Base-by-base conservation (phyloP, 1,284 basidiomycete genomes). In the Volvariella surrecta region DNA sequence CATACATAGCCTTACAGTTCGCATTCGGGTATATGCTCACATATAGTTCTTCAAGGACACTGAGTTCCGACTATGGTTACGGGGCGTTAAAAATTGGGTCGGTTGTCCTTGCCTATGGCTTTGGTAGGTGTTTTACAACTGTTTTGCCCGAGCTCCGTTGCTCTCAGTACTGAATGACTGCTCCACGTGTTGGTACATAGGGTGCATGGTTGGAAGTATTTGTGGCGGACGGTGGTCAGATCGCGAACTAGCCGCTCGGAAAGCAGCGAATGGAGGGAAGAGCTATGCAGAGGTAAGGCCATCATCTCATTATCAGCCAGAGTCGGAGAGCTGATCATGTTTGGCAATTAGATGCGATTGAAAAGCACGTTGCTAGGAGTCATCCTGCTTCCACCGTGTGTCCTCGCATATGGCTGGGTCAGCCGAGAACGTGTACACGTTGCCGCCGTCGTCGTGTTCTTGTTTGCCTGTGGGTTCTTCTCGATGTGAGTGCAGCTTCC, bases 181-280 rank as follows among this genome's bases (percentile, higher is more conserved):
- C n/a, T n/a, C n/a, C 16, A 24, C 28, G 7, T 42, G 17, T 28
- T 15, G 7, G 10, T 22, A 6, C 15, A 3, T 44, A 66, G 87
- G 88, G 4, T 78, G 73, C 49, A 68, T 89, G 22, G 54, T 64
- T 1, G 90, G 90, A 2, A 84, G 79, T 47, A 50, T 91, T 6
- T 50, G 83, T 0, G 90, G 90, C 7, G 90, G 91, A 0, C 68
- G 79, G 7, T 89, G 79, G 66, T 88, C 83, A 1, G 91, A 94
- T 58, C 58, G 65, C 35, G 67, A 80, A 28, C 66, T 90, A 21
- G 56, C 59, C 3, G 65, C 67, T 38, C 60, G 85, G 42, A 83
- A 74, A 48, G 67, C 62, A 16, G 61, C 67, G 39, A 83, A 84
- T 49, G 76, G 73, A 1, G 86, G 83, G 1, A 63, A 70, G 31